These are phyloP conservation scores for Tolypocladium guangdongense DNA, from an alignment of 2,329 filamentous ascomycete species.

Conservation along the genomic window DNA sequence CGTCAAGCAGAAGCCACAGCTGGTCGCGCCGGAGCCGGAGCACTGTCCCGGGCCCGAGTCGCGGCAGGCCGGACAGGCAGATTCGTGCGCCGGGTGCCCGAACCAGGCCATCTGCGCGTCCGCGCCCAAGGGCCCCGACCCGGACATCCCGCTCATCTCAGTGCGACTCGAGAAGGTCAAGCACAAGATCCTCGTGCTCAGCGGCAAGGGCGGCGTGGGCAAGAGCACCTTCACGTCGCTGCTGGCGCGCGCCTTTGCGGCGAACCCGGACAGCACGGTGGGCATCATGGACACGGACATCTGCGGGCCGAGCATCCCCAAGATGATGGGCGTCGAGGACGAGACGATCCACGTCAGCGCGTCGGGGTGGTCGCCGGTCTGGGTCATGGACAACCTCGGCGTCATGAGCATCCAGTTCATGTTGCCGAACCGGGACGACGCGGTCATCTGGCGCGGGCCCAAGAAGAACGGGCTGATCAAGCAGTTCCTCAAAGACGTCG, in stretches of 20 bases:
- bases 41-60: constrained; percentile 91
- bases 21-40: constrained; percentile 91
- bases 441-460: constrained; percentile 92
- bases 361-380: constrained; percentile 88
- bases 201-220: constrained; percentile 91
- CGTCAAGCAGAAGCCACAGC: constrained; percentile 65
- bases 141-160: constrained; percentile 82
- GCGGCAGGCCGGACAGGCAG: constrained; percentile 55
- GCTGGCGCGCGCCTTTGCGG: constrained; percentile 80
- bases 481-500: constrained; percentile 93
- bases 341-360: constrained; percentile 89
- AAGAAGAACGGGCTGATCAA: constrained; percentile 99
- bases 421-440: constrained; percentile 86
- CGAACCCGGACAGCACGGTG: constrained; percentile 66
- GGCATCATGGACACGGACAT: constrained; percentile 99
- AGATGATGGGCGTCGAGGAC: constrained; percentile 95
- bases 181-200: constrained; percentile 88
- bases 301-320: constrained; percentile 89
- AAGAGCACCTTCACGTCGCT: constrained; percentile 91
- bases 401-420: constrained; percentile 99
- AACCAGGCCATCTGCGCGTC: constrained; percentile 94
- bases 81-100: constrained; percentile 88
- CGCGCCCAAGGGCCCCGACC: constrained; percentile 88
- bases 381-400: constrained; percentile 85
- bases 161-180: constrained; percentile 68